Evolutionary conservation across 2,329 filamentous ascomycete species (phyloP).

Genomic region (Cadophora sp.): DNA sequence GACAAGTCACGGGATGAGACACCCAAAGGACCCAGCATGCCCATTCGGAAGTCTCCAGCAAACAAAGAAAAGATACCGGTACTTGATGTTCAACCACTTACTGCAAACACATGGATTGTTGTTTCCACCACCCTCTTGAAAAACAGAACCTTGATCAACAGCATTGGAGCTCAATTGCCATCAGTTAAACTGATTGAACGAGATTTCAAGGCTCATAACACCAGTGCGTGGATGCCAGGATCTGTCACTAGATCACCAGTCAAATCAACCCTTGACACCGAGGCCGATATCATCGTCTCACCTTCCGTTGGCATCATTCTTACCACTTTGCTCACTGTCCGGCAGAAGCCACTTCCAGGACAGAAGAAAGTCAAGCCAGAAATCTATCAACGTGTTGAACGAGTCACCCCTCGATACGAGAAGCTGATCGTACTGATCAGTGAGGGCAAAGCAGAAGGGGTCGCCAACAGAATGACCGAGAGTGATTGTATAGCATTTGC

Average conservation of each 20-base stretch:
- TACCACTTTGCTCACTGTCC: conserved; percentile 74
- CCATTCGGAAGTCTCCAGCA: conserved; percentile 28
- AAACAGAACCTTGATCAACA: conserved; percentile 55
- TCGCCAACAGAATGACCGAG: conserved; percentile 39
- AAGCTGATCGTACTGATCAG: conserved; percentile 71
- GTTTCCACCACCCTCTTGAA: conserved; percentile 55
- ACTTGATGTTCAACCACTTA: conserved; percentile 27
- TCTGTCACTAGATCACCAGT: conserved; percentile 46
- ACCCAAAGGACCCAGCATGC: not conserved
- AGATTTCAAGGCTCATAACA: conserved; percentile 56
- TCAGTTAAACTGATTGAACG: conserved; percentile 63
- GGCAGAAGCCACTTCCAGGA: conserved; percentile 74
- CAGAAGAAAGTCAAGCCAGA: conserved; percentile 50
- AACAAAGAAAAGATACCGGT: conserved; percentile 28
- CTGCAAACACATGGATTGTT: conserved; percentile 52
- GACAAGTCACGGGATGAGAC: not conserved
- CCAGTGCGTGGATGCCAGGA: conserved; percentile 44
- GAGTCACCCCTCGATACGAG: conserved; percentile 67
- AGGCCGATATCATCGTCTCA: conserved; percentile 78
- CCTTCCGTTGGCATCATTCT: conserved; percentile 72
- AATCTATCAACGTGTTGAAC: conserved; percentile 61
- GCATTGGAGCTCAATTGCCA: conserved; percentile 57
- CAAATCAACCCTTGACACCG: conserved; percentile 52
- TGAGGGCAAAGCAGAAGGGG: conserved; percentile 56
- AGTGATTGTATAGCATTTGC: conserved; percentile 37